These are phyloP conservation scores for Fraxinus xanthoxyloides DNA, from an alignment of 305 asterid species.

Conservation along the genomic window DNA sequence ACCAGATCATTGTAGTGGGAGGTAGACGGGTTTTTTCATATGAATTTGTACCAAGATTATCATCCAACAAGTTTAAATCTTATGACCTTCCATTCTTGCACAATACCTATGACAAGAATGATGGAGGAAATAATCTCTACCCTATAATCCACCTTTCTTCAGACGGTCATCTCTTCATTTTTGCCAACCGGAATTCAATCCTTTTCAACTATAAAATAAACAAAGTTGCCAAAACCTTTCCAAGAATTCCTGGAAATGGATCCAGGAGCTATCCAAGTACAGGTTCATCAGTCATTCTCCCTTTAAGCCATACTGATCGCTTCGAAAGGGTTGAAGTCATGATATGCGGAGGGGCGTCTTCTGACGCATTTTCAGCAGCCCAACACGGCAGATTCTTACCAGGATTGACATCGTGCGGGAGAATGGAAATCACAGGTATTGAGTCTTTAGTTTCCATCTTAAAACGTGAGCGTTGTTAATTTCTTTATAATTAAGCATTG, in stretches of 20 bases:
- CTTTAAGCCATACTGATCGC: conserved; percentile 37
- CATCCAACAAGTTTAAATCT: conserved; percentile 12
- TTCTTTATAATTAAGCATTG: background rate
- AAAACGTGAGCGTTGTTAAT: background rate
- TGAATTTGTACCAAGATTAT: conserved; percentile 55
- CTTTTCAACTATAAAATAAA: conserved; percentile 48
- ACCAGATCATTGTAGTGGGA: conserved; percentile 49
- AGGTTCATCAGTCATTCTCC: conserved; percentile 66
- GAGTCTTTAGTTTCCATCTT: background rate
- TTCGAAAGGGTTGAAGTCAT: conserved; percentile 55
- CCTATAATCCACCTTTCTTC: conserved; percentile 66
- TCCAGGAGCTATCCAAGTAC: conserved; percentile 67
- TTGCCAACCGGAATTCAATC: conserved; percentile 61
- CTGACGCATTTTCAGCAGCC: conserved; percentile 39
- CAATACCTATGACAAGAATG: conserved; percentile 28
- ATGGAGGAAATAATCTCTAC: conserved; percentile 49
- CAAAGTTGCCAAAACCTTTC: conserved; percentile 42
- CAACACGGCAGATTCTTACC: conserved; percentile 30
- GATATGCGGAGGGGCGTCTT: conserved; percentile 63
- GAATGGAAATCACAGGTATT: conserved; percentile 52
- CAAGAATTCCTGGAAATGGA: conserved; percentile 54
- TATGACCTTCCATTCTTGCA: conserved; percentile 47
- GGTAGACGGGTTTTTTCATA: conserved; percentile 44
- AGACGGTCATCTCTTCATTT: conserved; percentile 57
- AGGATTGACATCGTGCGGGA: conserved; percentile 52